Conservation (phyloP, 148 eudicot species). For the Cornus florida region DNA sequence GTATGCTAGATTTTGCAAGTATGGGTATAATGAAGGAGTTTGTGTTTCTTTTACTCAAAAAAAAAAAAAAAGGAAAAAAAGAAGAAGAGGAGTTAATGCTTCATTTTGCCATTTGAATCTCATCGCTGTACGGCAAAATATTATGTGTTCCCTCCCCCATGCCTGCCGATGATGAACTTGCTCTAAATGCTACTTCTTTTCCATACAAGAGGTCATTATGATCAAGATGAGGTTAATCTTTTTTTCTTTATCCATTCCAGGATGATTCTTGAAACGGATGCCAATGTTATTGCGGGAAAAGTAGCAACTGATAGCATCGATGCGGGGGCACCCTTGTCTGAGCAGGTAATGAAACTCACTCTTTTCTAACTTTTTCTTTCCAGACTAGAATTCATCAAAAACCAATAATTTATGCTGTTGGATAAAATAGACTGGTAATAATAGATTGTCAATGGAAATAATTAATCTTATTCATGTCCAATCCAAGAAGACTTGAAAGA, state of each 20-base stretch:
- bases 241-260: slow-evolving; percentile 28
- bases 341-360: slow-evolving; percentile 55
- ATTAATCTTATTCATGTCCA: background rate
- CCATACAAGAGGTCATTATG: background rate
- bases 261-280: slow-evolving; percentile 96
- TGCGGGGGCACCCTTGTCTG: slow-evolving; percentile 85
- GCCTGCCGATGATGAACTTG: background rate
- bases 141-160: background rate
- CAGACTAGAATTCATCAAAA: background rate
- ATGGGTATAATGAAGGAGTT: background rate
- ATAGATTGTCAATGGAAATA: background rate
- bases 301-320: slow-evolving; percentile 78
- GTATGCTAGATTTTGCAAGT: background rate
- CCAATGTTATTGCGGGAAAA: slow-evolving; percentile 82
- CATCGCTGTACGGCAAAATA: background rate
- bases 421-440: background rate
- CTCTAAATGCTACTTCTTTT: background rate
- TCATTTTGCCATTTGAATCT: background rate
- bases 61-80: no score
- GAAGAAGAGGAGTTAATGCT: no score
- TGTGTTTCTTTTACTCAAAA: no score
- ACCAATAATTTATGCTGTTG: background rate
- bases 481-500: background rate
- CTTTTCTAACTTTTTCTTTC: background rate
- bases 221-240: background rate